These are phyloP conservation scores for Exophiala xenobiotica DNA, from an alignment of 2,329 filamentous ascomycete genomes.

Conservation along the genomic window DNA sequence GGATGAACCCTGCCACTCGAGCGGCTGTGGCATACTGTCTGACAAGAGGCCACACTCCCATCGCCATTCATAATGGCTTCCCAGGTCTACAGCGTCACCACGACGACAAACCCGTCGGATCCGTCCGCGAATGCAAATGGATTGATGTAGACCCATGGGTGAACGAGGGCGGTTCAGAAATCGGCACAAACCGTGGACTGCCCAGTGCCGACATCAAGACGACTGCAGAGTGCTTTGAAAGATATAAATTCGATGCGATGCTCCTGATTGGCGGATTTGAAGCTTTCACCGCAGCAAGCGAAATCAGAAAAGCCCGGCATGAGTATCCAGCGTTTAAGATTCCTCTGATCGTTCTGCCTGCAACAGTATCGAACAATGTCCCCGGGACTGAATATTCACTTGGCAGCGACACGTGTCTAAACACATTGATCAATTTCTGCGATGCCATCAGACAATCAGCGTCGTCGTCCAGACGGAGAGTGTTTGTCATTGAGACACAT, in stretches of 20 bases:
- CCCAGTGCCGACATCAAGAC: constrained; percentile 82
- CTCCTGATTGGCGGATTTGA: constrained; percentile 96
- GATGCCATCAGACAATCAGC: constrained; percentile 98
- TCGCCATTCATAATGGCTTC: constrained; percentile 96
- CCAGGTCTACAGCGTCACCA: constrained; percentile 91
- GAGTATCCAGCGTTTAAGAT: constrained; percentile 85
- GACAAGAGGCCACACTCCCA: constrained; percentile 83
- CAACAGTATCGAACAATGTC: constrained; percentile 99
- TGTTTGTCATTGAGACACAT: constrained; percentile 98
- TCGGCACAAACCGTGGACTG: constrained; percentile 93
- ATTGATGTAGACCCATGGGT: constrained; percentile 94
- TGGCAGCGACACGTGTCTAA: constrained; percentile 93
- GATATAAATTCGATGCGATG: constrained; percentile 85
- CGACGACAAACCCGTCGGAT: constrained; percentile 73
- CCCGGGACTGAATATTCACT: constrained; percentile 96
- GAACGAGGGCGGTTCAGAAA: constrained; percentile 94
- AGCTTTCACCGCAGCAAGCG: constrained; percentile 86
- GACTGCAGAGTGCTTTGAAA: constrained; percentile 77
- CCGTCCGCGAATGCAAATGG: constrained; percentile 86
- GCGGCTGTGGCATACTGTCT: constrained; percentile 92
- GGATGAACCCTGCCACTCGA: constrained; percentile 95
- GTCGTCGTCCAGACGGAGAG: constrained; percentile 84
- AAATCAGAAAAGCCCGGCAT: constrained; percentile 76
- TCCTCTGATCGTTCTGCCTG: constrained; percentile 84
- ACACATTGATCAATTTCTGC: constrained; percentile 91